phyloP scores from a whole-genome alignment of 352 stramenopile genomes.

The Globisporangium alternatum region DNA sequence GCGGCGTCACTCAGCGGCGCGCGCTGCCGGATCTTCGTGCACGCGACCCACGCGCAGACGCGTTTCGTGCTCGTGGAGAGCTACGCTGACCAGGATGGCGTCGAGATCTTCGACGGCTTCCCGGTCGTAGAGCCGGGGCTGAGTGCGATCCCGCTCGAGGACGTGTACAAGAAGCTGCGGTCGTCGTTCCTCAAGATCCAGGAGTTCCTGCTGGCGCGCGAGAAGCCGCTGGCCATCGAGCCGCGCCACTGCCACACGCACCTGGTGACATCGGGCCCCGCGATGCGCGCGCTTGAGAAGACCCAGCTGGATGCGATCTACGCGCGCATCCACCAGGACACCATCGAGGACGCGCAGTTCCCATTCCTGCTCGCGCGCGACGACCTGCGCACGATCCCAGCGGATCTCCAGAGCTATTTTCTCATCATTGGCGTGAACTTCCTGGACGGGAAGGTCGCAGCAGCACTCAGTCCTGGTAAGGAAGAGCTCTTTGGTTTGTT shows the following conservation, averaged over 20 bases:
- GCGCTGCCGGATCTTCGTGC: conserved; percentile 58
- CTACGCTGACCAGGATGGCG: conserved; percentile 40
- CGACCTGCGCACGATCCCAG: conserved; percentile 39
- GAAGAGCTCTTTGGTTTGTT: conserved; percentile 58
- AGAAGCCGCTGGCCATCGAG: conserved; percentile 31
- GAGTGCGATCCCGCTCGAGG: conserved; percentile 15
- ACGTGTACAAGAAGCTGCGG: conserved; percentile 44
- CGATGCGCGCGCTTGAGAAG: conserved; percentile 26
- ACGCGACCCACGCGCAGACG: conserved; percentile 29
- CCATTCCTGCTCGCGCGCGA: conserved; percentile 53
- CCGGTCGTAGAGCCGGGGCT: conserved; percentile 24
- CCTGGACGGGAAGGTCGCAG: conserved; percentile 41
- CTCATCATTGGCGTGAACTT: conserved; percentile 61
- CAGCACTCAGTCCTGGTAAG: conserved; percentile 47
- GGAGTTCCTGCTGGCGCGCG: conserved; percentile 21
- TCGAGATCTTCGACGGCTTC: conserved; percentile 48
- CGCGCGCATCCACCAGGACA: conserved; percentile 31
- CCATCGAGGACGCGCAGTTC: conserved; percentile 51
- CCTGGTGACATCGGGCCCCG: conserved; percentile 21
- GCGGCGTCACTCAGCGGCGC: conserved; percentile 18
- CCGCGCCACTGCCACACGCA: conserved; percentile 53
- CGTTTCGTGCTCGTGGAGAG: conserved; percentile 57
- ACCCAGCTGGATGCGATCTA: conserved; percentile 26
- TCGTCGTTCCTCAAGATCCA: conserved; percentile 46
- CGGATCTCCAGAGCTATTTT: conserved; percentile 48